phyloP scores from a whole-genome alignment of 2,329 filamentous ascomycete genomes.

The Aspergillus alliaceus region DNA sequence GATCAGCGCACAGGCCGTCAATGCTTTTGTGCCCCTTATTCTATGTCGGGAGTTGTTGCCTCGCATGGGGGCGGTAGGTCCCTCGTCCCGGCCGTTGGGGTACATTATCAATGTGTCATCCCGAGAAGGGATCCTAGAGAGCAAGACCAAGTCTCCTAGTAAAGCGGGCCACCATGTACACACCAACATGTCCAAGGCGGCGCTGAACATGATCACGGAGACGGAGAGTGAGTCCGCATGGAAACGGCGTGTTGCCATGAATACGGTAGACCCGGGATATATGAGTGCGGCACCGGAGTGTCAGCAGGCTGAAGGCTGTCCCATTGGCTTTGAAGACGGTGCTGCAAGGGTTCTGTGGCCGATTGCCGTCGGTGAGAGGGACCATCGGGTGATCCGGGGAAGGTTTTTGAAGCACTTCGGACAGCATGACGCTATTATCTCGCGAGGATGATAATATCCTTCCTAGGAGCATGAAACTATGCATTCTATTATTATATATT shows the following conservation, averaged over 20 bases:
- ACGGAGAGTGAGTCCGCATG: conserved; percentile 35
- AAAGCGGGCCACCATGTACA: conserved; percentile 39
- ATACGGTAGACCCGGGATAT: conserved; percentile 41
- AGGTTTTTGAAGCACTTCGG: conserved; percentile 27
- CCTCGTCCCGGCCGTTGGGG: conserved; percentile 1
- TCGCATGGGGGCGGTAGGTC: conserved; percentile 20
- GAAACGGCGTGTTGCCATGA: conserved; percentile 36
- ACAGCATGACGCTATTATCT: background rate
- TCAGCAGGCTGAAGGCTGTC: conserved; percentile 27
- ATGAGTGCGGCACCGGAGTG: conserved; percentile 39
- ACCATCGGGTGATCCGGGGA: conserved; percentile 15
- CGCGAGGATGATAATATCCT: background rate
- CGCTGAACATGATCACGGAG: conserved; percentile 44
- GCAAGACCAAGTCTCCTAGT: conserved; percentile 7
- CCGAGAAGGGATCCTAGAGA: conserved; percentile 38
- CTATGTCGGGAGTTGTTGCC: conserved; percentile 39
- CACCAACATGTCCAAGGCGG: conserved; percentile 44
- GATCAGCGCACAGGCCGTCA: conserved; percentile 39
- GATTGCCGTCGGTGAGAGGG: conserved; percentile 26
- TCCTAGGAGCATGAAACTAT: too few species aligned
- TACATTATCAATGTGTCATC: conserved; percentile 37
- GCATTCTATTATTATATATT: background rate
- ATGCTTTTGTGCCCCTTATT: conserved; percentile 41
- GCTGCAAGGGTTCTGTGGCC: conserved; percentile 39
- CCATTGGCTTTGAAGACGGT: conserved; percentile 41